Evolutionary conservation across 176 grass and related monocot genomes (phyloP).

Genomic region (Leersia perrieri): DNA sequence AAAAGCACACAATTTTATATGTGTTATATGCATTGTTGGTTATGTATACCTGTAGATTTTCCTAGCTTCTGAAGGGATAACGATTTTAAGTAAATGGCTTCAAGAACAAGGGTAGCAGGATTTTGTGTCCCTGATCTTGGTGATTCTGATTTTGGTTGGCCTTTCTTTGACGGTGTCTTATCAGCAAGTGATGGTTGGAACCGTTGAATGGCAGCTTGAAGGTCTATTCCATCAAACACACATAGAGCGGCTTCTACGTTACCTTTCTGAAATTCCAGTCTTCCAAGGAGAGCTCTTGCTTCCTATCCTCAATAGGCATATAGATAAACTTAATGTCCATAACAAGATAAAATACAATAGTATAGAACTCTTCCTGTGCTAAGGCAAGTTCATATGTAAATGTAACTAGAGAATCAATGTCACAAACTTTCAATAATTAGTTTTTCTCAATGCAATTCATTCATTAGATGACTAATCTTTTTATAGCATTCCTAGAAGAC

Average conservation of each 20-base stretch:
- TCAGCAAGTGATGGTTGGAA: constrained; percentile 59
- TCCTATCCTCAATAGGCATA: constrained; percentile 41
- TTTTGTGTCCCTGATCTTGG: constrained; percentile 44
- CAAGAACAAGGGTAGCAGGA: constrained; percentile 82
- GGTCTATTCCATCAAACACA: constrained; percentile 92
- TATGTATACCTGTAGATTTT: constrained; percentile 56
- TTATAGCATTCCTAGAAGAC: not conserved
- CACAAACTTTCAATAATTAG: not conserved
- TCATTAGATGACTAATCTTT: not conserved
- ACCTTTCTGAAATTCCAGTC: constrained; percentile 89
- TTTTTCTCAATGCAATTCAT: not conserved
- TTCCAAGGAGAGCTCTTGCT: constrained; percentile 81
- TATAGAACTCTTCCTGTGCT: not conserved
- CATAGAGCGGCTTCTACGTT: constrained; percentile 83
- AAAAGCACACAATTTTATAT: not conserved
- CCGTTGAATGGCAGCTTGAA: constrained; percentile 74
- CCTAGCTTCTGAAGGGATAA: constrained; percentile 84
- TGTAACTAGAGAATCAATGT: not conserved
- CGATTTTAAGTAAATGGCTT: constrained; percentile 96
- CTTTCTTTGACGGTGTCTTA: constrained; percentile 22
- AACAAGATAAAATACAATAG: not conserved
- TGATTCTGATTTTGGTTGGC: constrained; percentile 40
- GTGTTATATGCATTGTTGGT: not conserved
- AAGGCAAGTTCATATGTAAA: not conserved
- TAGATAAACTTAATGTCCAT: not conserved